Conservation (phyloP, 352 stramenopile genomes). For the Phytophthora pseudosyringae region DNA sequence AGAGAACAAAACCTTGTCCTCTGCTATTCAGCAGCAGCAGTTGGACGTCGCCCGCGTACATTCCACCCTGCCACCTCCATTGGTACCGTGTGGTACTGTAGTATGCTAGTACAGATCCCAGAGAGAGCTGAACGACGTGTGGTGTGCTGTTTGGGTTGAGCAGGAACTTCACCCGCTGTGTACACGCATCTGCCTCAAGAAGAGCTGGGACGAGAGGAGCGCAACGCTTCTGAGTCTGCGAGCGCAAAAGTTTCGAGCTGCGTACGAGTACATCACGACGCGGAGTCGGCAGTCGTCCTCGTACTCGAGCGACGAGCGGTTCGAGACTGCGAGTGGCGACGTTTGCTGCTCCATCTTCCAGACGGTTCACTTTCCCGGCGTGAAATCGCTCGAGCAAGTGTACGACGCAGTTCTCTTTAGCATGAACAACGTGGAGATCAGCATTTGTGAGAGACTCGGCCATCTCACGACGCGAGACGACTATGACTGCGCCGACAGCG, state of each 20-base stretch:
- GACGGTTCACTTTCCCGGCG: slow-evolving; percentile 29
- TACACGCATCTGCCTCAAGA: slow-evolving; percentile 19
- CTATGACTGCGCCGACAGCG: slow-evolving; percentile 26
- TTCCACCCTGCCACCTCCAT: slow-evolving; percentile 6
- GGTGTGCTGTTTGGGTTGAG: background rate
- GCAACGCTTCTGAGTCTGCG: slow-evolving; percentile 13
- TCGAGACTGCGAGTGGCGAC: slow-evolving; percentile 22
- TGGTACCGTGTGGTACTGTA: background rate
- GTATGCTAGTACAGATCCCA: too few relatives aligned
- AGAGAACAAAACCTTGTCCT: background rate
- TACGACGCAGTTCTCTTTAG: slow-evolving; percentile 37
- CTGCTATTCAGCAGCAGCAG: slow-evolving; percentile 7
- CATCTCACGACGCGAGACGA: slow-evolving; percentile 40
- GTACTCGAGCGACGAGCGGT: slow-evolving; percentile 18
- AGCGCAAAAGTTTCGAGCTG: slow-evolving; percentile 23
- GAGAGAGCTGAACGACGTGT: background rate
- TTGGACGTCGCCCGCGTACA: slow-evolving; percentile 7
- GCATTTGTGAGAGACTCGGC: slow-evolving; percentile 41
- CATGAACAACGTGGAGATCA: slow-evolving; percentile 17
- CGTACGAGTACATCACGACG: slow-evolving; percentile 25
- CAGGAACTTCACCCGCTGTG: slow-evolving; percentile 19
- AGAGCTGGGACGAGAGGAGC: slow-evolving; percentile 20
- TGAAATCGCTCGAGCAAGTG: slow-evolving; percentile 31
- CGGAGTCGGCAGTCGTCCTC: background rate
- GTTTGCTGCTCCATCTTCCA: slow-evolving; percentile 37